phyloP scores from a whole-genome alignment of 768 basidiomycete genomes.

The Hebeloma cylindrosporum region DNA sequence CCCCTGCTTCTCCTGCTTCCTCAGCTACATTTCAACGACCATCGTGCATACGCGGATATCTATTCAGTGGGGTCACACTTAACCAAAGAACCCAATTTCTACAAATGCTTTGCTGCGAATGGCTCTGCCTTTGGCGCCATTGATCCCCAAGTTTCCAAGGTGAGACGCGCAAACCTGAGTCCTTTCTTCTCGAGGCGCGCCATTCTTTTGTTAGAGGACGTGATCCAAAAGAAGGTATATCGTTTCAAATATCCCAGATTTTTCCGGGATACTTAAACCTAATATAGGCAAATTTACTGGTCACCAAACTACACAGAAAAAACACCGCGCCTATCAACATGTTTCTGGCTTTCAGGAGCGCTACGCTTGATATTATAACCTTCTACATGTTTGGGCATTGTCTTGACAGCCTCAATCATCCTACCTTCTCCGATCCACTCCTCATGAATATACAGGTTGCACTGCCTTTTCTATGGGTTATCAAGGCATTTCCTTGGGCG shows the following conservation, averaged over 20 bases:
- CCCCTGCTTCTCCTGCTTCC: background rate
- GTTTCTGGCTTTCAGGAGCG: constrained; percentile 41
- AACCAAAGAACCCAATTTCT: constrained; percentile 39
- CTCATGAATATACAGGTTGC: constrained; percentile 31
- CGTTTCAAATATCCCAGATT: background rate
- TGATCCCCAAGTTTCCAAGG: constrained; percentile 33
- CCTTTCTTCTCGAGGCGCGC: constrained; percentile 41
- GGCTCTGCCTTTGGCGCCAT: constrained; percentile 37
- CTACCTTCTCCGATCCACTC: constrained; percentile 35
- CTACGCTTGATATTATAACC: constrained; percentile 44
- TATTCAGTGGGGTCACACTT: constrained; percentile 36
- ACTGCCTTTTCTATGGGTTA: constrained; percentile 30
- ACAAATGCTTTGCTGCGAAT: constrained; percentile 36
- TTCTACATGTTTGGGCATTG: constrained; percentile 40
- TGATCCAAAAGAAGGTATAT: constrained; percentile 32
- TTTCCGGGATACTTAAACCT: too few species aligned
- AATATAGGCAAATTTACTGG: constrained; percentile 38
- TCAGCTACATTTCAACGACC: constrained; percentile 41
- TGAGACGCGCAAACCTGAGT: constrained; percentile 30
- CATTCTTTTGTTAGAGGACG: constrained; percentile 34
- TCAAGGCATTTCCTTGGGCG: constrained; percentile 33
- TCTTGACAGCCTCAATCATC: constrained; percentile 30
- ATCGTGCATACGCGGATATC: constrained; percentile 33
- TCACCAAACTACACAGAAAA: constrained; percentile 18
- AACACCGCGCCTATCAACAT: constrained; percentile 30